Conservation (phyloP, 345 rosid genomes). For the Mercurialis annua region DNA sequence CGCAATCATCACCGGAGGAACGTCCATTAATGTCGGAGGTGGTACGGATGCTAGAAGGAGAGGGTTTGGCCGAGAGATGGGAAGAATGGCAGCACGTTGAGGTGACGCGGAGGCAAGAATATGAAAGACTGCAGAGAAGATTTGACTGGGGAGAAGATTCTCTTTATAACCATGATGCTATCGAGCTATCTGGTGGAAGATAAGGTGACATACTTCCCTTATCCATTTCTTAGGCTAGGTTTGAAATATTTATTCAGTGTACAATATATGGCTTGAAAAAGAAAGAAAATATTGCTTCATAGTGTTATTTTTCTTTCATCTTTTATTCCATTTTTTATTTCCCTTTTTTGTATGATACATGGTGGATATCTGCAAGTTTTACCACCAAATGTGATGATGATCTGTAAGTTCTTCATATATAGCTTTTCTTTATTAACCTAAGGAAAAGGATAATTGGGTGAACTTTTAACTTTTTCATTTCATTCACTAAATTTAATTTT, state of each 20-base stretch:
- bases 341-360: too few relatives aligned
- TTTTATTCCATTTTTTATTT: too few relatives aligned
- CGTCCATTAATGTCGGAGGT: slow-evolving; percentile 93
- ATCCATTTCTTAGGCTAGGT: not conserved
- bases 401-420: too few relatives aligned
- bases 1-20: slow-evolving; percentile 83
- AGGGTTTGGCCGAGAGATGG: slow-evolving; percentile 95
- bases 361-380: too few relatives aligned
- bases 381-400: too few relatives aligned
- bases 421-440: too few relatives aligned
- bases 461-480: too few relatives aligned
- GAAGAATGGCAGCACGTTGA: slow-evolving; percentile 95
- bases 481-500: too few relatives aligned
- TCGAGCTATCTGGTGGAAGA: slow-evolving; percentile 92
- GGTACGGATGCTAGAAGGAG: slow-evolving; percentile 95
- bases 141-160: slow-evolving; percentile 91
- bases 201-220: slow-evolving; percentile 16
- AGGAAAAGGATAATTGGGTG: too few relatives aligned
- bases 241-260: not conserved
- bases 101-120: slow-evolving; percentile 77
- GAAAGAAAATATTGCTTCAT: too few relatives aligned
- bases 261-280: not conserved
- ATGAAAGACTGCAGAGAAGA: slow-evolving; percentile 73
- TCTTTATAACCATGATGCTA: slow-evolving; percentile 66
- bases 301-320: too few relatives aligned